Base-by-base conservation (phyloP, 176 grass and related monocot species). In the Tillandsia fasciculata region DNA sequence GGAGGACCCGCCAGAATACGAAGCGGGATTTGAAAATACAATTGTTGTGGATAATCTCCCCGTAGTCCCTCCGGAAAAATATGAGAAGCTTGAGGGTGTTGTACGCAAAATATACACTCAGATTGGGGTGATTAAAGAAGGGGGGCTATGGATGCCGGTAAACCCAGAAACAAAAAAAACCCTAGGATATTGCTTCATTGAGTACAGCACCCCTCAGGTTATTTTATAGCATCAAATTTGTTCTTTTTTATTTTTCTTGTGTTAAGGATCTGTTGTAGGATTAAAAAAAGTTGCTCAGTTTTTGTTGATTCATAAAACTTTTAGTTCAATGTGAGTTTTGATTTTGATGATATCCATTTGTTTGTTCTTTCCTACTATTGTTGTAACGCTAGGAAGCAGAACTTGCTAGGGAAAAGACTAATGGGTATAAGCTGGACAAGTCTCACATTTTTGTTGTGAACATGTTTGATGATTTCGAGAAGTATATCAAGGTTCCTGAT, bases 401-500 rank as follows among this genome's bases (percentile, higher is more conserved):
- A 70, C 71, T 88, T 72, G 92, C 92, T 22, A 85, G 86, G 81
- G 92, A 96, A 67, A 91, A 91, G 75, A 96, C 92, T 51, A 80
- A 89, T 91, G 92, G 88, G 1, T 96, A 87, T 81, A 96, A 91
- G 49, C 78, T 96, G 17, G 92, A 96, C 76, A 96, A 86, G 72
- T 88, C 88, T 63, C 92, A 91, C 51, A 89, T 91, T 73, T 96
- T 96, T 70, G 80, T 80, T 52, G 85, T 96, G 69, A 91, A 96
- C 80, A 69, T 91, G 77, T 85, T 96, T 54, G 91, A 96, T 81
- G 91, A 96, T 71, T 87, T 96, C 22, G 87, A 91, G 33, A 96
- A 89, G 72, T 96, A 91, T 79, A 86, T 91, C 88, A 96, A 96
- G 66, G 88, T 96, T 61, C 92, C 85, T 54, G 88, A 96, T 29